phyloP scores from a whole-genome alignment of 805 yeast genomes.

The Nakazawaea laoshanensis region DNA sequence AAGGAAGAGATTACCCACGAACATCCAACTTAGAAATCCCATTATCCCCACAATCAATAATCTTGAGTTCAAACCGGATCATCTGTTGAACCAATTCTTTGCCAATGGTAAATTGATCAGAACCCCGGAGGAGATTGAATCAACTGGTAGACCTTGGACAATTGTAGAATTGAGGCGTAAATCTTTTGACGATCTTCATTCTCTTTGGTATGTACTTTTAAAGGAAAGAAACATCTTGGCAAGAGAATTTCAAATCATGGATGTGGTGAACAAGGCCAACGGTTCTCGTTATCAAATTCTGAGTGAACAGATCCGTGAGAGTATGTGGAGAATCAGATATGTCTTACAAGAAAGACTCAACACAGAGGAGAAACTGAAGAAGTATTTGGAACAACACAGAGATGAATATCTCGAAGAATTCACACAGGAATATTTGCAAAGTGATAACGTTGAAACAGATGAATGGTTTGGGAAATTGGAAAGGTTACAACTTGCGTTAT shows the following conservation, averaged over 20 bases:
- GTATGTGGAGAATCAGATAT: slow-evolving; percentile 78
- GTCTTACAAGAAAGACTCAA: slow-evolving; percentile 81
- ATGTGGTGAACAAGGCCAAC: slow-evolving; percentile 18
- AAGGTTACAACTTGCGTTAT: slow-evolving; percentile 74
- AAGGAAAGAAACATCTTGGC: slow-evolving; percentile 75
- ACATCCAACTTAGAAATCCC: slow-evolving; percentile 63
- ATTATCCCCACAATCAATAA: slow-evolving; percentile 76
- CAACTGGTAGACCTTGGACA: slow-evolving; percentile 72
- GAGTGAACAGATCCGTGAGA: slow-evolving; percentile 38
- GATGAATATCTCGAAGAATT: slow-evolving; percentile 48
- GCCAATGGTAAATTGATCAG: slow-evolving; percentile 54
- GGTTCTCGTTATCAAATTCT: slow-evolving; percentile 18
- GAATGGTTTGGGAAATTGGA: slow-evolving; percentile 62
- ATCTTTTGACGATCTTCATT: slow-evolving; percentile 85
- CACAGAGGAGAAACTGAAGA: slow-evolving; percentile 53
- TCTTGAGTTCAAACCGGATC: slow-evolving; percentile 68
- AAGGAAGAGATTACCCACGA: slow-evolving; percentile 34
- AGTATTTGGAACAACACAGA: slow-evolving; percentile 34
- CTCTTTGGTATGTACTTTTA: slow-evolving; percentile 81
- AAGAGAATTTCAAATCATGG: slow-evolving; percentile 48
- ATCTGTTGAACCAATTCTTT: slow-evolving; percentile 95
- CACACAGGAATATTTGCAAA: slow-evolving; percentile 44
- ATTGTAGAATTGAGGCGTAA: slow-evolving; percentile 85
- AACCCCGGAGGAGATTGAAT: slow-evolving; percentile 40
- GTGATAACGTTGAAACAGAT: slow-evolving; percentile 43